Evolutionary conservation across 1,284 basidiomycete species (phyloP), one percentile per base, ranked within the genome.

Genomic region (Cystobasidium pallidum): DNA sequence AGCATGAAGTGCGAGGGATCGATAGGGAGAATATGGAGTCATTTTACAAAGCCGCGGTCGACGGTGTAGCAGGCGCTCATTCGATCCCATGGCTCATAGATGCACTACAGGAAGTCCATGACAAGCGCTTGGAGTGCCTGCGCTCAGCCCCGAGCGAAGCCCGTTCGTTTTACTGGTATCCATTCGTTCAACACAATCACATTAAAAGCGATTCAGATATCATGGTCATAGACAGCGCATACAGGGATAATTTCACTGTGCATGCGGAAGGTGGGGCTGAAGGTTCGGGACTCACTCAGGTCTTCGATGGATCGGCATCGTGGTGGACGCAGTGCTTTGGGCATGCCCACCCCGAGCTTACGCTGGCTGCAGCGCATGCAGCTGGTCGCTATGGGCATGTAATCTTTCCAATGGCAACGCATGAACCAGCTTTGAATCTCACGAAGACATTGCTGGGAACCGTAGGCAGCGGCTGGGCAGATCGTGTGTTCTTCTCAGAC

Each of bases 271-370:
- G 76, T 41, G 73, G 68, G 7, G 26, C 51, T 8, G 30, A 45
- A 1, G 24, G 58, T 1, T 61, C 77, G 28, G 39, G 75, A n/a
- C 83, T 95, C 6, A 83, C 85, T 51, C 88, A 90, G 1, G 87
- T 91, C 75, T 87, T 94, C 74, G 95, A 97, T 78, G 90, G 91
- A 8, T 95, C 93, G 0, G 94, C 95, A 0, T 95, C 92, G 17
- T 98, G 95, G 95, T 99, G 95, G 92, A 98, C 95, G 0, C 95
- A 99, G 82, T 88, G 89, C 0, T 82, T 97, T 52, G 94, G 94
- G 0, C 95, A 98, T 78, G 88, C 87, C 0, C 83, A 91, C 71
- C 86, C 91, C 0, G 82, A 87, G 0, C 85, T 97, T 13, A 88
- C 91, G 0, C 83, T 92, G 32, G 92, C 94, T 0, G 95, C 93